These are phyloP conservation scores for Talaromyces rugulosus DNA, from an alignment of 2,329 filamentous ascomycete genomes.

Conservation along the genomic window DNA sequence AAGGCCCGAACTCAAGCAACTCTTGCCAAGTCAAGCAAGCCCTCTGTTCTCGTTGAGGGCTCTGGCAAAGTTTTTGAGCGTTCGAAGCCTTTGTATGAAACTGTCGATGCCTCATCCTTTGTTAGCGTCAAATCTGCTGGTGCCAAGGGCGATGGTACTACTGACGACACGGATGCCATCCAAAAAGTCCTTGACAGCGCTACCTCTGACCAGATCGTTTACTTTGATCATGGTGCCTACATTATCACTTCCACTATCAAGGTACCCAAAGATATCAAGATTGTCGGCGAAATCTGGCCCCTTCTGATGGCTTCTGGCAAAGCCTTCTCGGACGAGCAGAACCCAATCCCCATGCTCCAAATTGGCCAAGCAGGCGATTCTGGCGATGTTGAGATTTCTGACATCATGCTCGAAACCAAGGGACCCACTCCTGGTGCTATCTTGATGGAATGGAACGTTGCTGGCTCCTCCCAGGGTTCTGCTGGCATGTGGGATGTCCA, in stretches of 20 bases:
- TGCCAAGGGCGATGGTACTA: conserved; percentile 79
- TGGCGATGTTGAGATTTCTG: conserved; percentile 80
- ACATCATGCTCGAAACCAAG: conserved; percentile 78
- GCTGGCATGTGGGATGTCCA: conserved; percentile 94
- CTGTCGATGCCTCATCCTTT: conserved; percentile 63
- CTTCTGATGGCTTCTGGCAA: conserved; percentile 77
- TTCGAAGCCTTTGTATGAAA: conserved; percentile 84
- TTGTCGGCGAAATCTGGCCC: conserved; percentile 89
- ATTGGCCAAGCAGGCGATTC: conserved; percentile 72
- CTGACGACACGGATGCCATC: conserved; percentile 82
- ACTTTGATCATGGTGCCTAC: conserved; percentile 63
- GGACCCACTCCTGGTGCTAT: conserved; percentile 83
- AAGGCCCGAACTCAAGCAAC: conserved; percentile 55
- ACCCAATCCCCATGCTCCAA: conserved; percentile 81
- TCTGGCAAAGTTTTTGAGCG: conserved; percentile 72
- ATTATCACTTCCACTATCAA: conserved; percentile 57
- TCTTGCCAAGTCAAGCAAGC: conserved; percentile 58
- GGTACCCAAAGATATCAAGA: conserved; percentile 70
- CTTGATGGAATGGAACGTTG: conserved; percentile 87
- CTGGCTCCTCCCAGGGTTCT: conserved; percentile 58
- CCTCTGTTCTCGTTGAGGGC: conserved; percentile 59
- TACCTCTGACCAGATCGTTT: conserved; percentile 56
- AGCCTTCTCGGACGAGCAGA: conserved; percentile 67
- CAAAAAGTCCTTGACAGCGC: conserved; percentile 71
- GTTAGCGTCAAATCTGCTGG: conserved; percentile 77